Base-by-base conservation (phyloP, 2,329 filamentous ascomycete genomes). In the Helminthosporium solani region DNA sequence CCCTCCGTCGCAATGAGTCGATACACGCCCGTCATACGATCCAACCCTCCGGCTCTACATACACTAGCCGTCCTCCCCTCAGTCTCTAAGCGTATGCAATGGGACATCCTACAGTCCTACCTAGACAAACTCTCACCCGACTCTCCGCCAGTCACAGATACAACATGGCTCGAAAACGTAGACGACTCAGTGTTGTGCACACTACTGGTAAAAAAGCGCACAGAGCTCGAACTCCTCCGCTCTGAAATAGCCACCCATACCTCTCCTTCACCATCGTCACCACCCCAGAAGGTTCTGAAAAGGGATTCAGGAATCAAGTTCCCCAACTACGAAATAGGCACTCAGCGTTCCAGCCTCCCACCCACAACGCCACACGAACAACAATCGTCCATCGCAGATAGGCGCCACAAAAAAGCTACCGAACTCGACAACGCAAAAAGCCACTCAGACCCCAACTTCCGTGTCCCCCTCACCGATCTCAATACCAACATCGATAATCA, bases 221-320 rank as follows among this genome's bases (percentile, higher is more conserved):
- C 44, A 7, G 46, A 53, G 30, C 25, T 50, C 25, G 45, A 52
- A 11, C 42, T 52, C 28, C 44, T 47, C 7, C 30, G 25, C n/a
- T 15, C 30, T 7, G 47, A 53, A 46, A 18, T 42, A 16, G 12
- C 34, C n/a, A n/a, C n/a, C n/a, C n/a, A 11, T 34, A 30, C 25
- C 12, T 28, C 11, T 28, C 23, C n/a, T 20, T 19, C 3, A n/a
- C 31, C 14, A 31, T 33, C n/a, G 15, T 2, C 5, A 11, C 16
- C 33, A 7, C 27, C 15, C 6, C 11, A 12, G 8, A 23, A 21
- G 12, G 23, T 18, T n/a, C 2, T 8, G 12, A 38, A 38, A 38
- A 19, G 21, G 8, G 21, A 31, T 25, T 23, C 21, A 2, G 25
- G 3, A 3, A 31, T 43, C 11, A 18, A 49, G 15, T 47, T 50